Percentiles rank a stretch among this genome's conserved stretches.
phyloP scores from a whole-genome alignment of 2,329 filamentous ascomycete genomes.

The Rhinocladiella similis region DNA sequence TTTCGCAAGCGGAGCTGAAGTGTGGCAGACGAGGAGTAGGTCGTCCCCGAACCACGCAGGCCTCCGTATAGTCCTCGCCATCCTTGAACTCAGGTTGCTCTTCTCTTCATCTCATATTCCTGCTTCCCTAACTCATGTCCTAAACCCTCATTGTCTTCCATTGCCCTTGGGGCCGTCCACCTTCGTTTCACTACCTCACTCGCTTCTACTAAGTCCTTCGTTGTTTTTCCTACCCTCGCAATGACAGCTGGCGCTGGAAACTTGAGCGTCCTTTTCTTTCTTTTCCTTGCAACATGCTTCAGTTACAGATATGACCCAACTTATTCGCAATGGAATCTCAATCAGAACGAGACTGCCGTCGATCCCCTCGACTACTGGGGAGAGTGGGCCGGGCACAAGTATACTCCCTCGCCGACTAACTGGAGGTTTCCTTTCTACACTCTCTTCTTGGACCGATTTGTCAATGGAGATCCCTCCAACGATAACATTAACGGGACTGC shows the following conservation, averaged over 20 bases:
- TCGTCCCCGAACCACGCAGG: neutral
- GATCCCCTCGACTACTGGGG: slow-evolving; percentile 60
- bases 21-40: neutral
- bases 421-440: slow-evolving; percentile 69
- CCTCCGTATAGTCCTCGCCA: neutral
- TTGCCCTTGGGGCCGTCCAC: slow-evolving; percentile 14
- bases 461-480: slow-evolving; percentile 65
- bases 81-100: neutral
- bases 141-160: slow-evolving; percentile 1
- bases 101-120: slow-evolving; percentile 3
- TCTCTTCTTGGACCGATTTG: slow-evolving; percentile 63
- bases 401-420: slow-evolving; percentile 56
- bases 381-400: slow-evolving; percentile 52
- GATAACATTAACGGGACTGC: slow-evolving; percentile 62
- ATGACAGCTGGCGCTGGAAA: slow-evolving; percentile 10
- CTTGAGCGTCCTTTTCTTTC: slow-evolving; percentile 9
- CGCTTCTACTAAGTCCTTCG: slow-evolving; percentile 10
- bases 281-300: slow-evolving; percentile 15
- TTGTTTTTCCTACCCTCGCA: slow-evolving; percentile 4
- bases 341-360: slow-evolving; percentile 58
- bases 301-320: slow-evolving; percentile 51
- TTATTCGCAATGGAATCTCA: slow-evolving; percentile 59
- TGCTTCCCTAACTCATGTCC: neutral
- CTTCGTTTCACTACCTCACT: slow-evolving; percentile 9
- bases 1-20: neutral